phyloP scores from a whole-genome alignment of 176 grass and related monocot genomes.

The Canna indica region DNA sequence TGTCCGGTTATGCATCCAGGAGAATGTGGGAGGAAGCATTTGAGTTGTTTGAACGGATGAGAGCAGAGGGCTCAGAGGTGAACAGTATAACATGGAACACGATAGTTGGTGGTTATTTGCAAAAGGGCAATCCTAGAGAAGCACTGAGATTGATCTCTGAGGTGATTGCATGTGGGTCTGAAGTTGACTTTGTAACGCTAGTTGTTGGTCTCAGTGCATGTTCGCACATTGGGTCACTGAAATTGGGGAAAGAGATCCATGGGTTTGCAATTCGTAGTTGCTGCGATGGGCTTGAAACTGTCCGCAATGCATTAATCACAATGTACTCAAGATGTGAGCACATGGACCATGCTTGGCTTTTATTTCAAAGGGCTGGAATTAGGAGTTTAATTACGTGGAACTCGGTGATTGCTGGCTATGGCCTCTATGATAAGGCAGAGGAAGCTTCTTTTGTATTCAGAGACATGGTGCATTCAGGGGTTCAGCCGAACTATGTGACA shows the following conservation, averaged over 20 bases:
- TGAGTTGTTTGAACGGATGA: constrained; percentile 30
- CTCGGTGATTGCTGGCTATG: constrained; percentile 39
- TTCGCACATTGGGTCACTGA: constrained; percentile 30
- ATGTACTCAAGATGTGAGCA: constrained; percentile 58
- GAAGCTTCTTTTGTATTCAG: constrained; percentile 34
- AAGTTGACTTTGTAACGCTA: constrained; percentile 39
- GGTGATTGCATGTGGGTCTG: constrained; percentile 22
- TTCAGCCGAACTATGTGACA: constrained; percentile 56
- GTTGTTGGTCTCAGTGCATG: constrained; percentile 49
- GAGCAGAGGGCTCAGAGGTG: constrained; percentile 8
- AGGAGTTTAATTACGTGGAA: constrained; percentile 63
- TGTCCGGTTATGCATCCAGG: constrained; percentile 17
- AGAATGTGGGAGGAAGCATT: constrained; percentile 19
- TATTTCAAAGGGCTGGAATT: constrained; percentile 28
- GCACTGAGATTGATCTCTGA: constrained; percentile 33
- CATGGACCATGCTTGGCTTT: constrained; percentile 24
- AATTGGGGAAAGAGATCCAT: constrained; percentile 47
- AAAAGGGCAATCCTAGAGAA: constrained; percentile 27
- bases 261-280: constrained; percentile 27
- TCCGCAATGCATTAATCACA: constrained; percentile 43
- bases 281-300: constrained; percentile 22
- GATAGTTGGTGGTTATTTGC: constrained; percentile 27
- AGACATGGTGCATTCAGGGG: constrained; percentile 32
- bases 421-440: constrained; percentile 31
- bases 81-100: constrained; percentile 54